A percentile compares a stretch with the other conserved stretches of the same genome.
These are phyloP conservation scores for Ustilago lituana DNA, from an alignment of 1,284 basidiomycete species.

Conservation along the genomic window DNA sequence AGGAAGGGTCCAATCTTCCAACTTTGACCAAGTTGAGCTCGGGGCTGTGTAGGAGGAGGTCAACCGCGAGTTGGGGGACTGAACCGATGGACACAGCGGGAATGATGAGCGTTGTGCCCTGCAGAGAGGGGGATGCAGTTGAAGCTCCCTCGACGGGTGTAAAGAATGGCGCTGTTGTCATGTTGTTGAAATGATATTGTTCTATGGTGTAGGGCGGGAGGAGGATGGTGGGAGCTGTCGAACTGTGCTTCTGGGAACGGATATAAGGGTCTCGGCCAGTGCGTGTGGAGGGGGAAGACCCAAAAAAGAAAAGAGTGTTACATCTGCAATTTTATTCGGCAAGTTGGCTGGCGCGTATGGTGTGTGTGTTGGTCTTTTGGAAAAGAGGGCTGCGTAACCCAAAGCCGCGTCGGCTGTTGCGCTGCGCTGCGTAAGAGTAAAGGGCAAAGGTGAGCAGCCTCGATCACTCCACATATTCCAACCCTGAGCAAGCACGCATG, in stretches of 20 bases:
- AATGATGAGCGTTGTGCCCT: conserved; percentile 49
- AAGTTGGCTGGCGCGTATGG: not conserved
- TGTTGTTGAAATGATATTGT: not conserved
- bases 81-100: conserved; percentile 59
- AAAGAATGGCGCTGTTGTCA: conserved; percentile 27
- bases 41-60: conserved; percentile 52
- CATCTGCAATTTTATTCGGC: not conserved
- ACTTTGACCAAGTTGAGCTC: conserved; percentile 39
- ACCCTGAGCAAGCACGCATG: conserved; percentile 7
- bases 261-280: no score
- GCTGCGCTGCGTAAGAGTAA: conserved; percentile 3
- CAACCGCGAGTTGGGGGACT: conserved; percentile 56
- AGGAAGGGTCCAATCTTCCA: conserved; percentile 42
- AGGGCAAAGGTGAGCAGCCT: no score
- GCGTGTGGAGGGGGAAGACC: conserved; percentile 22
- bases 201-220: not conserved
- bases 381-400: conserved; percentile 17
- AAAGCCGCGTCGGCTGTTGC: conserved; percentile 1
- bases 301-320: conserved; percentile 10
- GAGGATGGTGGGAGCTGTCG: conserved; percentile 11
- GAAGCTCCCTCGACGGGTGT: not conserved
- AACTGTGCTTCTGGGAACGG: conserved; percentile 6
- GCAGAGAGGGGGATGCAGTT: conserved; percentile 5
- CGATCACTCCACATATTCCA: conserved; percentile 46
- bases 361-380: conserved; percentile 21